Evolutionary conservation across 768 basidiomycete genomes (phyloP).

Genomic region (Russula vinacea): DNA sequence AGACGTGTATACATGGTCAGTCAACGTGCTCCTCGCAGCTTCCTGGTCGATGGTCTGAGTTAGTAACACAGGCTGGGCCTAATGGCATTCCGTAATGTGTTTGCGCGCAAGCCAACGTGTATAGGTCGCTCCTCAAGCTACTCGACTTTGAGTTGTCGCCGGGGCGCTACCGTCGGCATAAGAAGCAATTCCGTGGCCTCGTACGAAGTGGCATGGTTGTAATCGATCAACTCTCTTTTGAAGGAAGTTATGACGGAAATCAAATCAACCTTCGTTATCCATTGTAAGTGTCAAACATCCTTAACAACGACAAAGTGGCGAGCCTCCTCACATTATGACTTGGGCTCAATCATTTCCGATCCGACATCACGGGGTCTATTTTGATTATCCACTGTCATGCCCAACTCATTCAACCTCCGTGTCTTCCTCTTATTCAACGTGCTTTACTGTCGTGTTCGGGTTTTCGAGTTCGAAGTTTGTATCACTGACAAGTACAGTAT

Average conservation of each 20-base stretch:
- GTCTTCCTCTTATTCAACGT: no score
- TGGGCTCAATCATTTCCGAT: no score
- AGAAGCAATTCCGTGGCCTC: conserved; percentile 46
- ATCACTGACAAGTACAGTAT: no score
- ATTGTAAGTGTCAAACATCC: no score
- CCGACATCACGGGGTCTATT: no score
- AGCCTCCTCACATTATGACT: no score
- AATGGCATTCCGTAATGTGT: conserved; percentile 70
- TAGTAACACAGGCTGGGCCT: conserved; percentile 62
- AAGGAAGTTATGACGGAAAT: not conserved
- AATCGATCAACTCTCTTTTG: conserved; percentile 33
- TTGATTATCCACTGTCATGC: no score
- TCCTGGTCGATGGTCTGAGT: conserved; percentile 1
- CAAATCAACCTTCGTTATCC: no score
- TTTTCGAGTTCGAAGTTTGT: no score
- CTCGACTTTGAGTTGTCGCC: conserved; percentile 52
- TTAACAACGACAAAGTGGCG: no score
- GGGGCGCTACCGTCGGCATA: conserved; percentile 44
- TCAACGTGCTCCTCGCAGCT: not conserved
- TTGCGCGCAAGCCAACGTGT: conserved; percentile 54
- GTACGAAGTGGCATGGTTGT: conserved; percentile 45
- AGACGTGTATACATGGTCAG: conserved; percentile 61
- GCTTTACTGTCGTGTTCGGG: no score
- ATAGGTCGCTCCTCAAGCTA: conserved; percentile 45
- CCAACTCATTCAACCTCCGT: no score